Conservation (phyloP, 208 protist species). For the Trypanosoma avium region DNA sequence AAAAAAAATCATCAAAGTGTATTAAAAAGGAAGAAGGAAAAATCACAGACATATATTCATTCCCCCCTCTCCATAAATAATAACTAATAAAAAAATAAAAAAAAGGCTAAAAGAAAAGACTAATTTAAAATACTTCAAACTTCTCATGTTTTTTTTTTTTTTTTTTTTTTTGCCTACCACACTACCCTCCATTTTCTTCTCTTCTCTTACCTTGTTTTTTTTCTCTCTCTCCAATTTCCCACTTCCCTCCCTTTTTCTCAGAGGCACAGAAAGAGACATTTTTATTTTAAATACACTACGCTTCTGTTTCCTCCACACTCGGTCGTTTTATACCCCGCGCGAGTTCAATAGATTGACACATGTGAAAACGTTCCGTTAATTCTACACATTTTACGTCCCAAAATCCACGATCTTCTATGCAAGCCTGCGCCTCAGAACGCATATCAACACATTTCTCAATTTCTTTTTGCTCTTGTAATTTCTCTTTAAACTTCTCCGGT, state of each 20-base stretch:
- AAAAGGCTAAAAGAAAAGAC: constrained; percentile 23
- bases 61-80: neutral
- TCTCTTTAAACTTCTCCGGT: constrained; percentile 70
- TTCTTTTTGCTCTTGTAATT: constrained; percentile 57
- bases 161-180: neutral
- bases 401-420: constrained; percentile 73
- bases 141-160: neutral
- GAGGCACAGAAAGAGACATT: too few relatives aligned
- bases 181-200: neutral
- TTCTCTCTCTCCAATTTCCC: neutral
- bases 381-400: constrained; percentile 59
- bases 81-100: neutral
- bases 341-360: constrained; percentile 71
- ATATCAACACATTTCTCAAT: constrained; percentile 67
- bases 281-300: constrained; percentile 3
- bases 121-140: constrained; percentile 4
- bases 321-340: constrained; percentile 34
- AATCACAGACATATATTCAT: neutral
- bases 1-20: too few relatives aligned
- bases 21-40: neutral
- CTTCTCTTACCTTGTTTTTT: neutral
- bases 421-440: constrained; percentile 61
- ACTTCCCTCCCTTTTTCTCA: too few relatives aligned
- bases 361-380: constrained; percentile 72
- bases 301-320: neutral